Base-by-base conservation (phyloP, 2,329 filamentous ascomycete species). In the Ophiostoma tasmaniense region DNA sequence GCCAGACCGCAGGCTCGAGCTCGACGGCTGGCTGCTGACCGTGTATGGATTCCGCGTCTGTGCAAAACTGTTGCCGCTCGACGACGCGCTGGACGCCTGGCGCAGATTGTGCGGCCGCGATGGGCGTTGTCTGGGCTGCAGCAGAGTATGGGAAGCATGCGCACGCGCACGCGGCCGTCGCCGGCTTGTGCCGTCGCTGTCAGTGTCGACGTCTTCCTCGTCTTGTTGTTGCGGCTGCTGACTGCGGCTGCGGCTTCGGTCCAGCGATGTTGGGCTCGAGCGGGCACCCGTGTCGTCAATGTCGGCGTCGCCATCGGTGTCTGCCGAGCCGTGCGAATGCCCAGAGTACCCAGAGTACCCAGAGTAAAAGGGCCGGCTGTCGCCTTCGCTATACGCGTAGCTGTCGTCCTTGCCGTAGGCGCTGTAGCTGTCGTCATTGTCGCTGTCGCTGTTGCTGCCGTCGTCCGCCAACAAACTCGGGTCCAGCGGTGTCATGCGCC, bases 401-500 rank as follows among this genome's bases (percentile, higher is more conserved):
- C 39, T 42, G 64, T 22, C 22, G 14, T 77, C 75, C 37, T 77
- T 76, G 45, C 75, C 76, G 67, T 77, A 74, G 13, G 75, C 75
- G 30, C 75, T 73, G 50, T 74, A 72, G 39, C 73, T 73, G 28
- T 70, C 70, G 50, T 68, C 67, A 22, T 62, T 67, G 42, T 75
- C 75, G n/a, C 74, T 74, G 28, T 62, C 55, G 13, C 17, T 10
- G 10, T 11, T 10, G 10, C 75, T 75, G 0, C 70, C 70, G 13
- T 73, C 68, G 14, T 72, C 73, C 33, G 78, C 76, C 5, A 92
- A 75, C 4, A 87, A 76, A 0, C 79, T 79, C 0, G 84, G 80
- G 70, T 89, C 82, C 2, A 92, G 79, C 0, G 85, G 82, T 35
- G 81, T 84, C 90, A 98, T 96, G 22, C 84, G 85, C 67, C 90